Percentiles rank a stretch among this genome's conserved stretches.
phyloP scores from a whole-genome alignment of 2,329 filamentous ascomycete genomes.

The Claviceps lovelessii region DNA sequence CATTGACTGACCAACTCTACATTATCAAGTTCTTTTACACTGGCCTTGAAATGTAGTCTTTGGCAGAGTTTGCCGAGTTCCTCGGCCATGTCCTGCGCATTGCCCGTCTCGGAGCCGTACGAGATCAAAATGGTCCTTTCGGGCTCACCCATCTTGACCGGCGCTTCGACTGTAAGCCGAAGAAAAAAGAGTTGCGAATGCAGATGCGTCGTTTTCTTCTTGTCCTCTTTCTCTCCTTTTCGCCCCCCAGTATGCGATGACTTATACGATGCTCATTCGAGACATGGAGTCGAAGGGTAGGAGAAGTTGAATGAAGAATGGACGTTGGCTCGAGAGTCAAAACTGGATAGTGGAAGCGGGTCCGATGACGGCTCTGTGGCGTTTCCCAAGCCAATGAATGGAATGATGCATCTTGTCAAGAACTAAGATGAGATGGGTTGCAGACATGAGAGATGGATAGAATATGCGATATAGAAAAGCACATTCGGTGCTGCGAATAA shows the following conservation, averaged over 20 bases:
- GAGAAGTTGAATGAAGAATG: background rate
- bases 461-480: no score
- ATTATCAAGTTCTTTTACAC: constrained; percentile 63
- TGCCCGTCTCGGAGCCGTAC: constrained; percentile 92
- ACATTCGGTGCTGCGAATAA: no score
- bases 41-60: constrained; percentile 63
- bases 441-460: no score
- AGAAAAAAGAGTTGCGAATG: background rate
- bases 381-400: no score
- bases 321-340: background rate
- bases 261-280: background rate
- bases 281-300: background rate
- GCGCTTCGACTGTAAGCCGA: background rate
- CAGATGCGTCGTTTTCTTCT: background rate
- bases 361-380: no score
- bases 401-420: no score
- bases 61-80: constrained; percentile 64
- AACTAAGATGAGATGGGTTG: no score
- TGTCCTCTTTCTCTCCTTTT: no score
- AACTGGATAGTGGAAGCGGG: no score
- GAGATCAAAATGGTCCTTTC: constrained; percentile 49
- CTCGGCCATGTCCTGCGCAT: constrained; percentile 78
- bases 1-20: constrained; percentile 54
- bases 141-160: constrained; percentile 12
- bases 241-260: background rate